Evolutionary conservation across 805 yeast species (phyloP), one percentile per base, ranked within the genome.

Genomic region (Spencermartinsiella europaea): DNA sequence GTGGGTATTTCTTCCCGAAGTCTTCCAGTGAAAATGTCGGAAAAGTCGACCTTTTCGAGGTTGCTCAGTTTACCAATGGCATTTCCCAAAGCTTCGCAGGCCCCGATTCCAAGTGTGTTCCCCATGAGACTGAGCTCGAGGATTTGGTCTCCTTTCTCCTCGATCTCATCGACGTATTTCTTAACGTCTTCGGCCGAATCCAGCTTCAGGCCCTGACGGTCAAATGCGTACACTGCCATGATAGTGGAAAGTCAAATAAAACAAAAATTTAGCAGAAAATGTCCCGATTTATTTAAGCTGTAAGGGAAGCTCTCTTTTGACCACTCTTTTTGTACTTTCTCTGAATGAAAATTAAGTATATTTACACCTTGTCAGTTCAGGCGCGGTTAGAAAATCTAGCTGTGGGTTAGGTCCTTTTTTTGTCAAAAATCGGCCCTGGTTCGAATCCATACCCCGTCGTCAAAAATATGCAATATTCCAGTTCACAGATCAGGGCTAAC

Each of bases 11-110:
- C 99, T 48, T 90, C 90, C 58, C 88, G 89, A 55, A 91, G 77
- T 63, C 99, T 79, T 10, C 98, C 95, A 21, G 98, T 93, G 71
- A 87, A 93, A 53, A 93, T 76, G 66, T 93, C 99, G 42, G 95
- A 90, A 56, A 93, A 80, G 64, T 91, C 80, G 49, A 88, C 79
- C 56, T 83, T 51, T 71, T 76, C 58, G 80, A 69, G 48, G 79
- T 71, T 61, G 48, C 44, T 59, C 20, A 43, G 48, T 63, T 39
- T 57, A 45, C 49, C 71, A 52, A 51, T 81, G 7, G 78, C 74
- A 38, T 75, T 71, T 34, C 91, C 86, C 42, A 93, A 68, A 21
- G 76, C 76, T 58, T 77, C 73, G 31, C 95, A 85, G 3, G 97
- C 95, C 38, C 81, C 95, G 48, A 89, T 83, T 48, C 98, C 96